Conservation (phyloP, 371 early-diverging fungal genomes). For the Coemansia sp. region DNA sequence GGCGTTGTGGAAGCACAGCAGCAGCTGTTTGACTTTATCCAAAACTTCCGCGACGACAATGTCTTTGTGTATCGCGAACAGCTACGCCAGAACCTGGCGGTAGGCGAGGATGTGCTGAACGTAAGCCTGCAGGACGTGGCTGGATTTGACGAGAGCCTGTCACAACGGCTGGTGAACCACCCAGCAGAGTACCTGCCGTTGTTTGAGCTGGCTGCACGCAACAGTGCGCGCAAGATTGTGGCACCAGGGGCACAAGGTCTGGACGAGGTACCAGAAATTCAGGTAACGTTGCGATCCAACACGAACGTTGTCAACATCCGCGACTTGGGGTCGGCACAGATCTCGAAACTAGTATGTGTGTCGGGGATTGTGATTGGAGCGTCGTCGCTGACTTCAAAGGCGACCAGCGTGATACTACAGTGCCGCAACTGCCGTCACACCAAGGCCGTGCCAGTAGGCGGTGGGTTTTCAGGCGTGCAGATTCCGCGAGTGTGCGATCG, state of each 20-base stretch:
- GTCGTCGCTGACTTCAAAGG: conserved; percentile 84
- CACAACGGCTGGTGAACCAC: conserved; percentile 69
- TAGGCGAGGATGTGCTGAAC: conserved; percentile 74
- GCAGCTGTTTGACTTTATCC: conserved; percentile 69
- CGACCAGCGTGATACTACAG: conserved; percentile 81
- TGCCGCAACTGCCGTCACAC: conserved; percentile 84
- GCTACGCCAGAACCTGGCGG: conserved; percentile 76
- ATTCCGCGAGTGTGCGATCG: conserved; percentile 84
- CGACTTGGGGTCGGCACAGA: conserved; percentile 79
- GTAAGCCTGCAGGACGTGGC: conserved; percentile 84
- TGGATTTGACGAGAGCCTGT: conserved; percentile 76
- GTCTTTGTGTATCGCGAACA: conserved; percentile 87
- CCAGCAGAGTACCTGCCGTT: conserved; percentile 82
- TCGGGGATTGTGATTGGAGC: conserved; percentile 98
- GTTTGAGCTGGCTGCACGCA: conserved; percentile 85
- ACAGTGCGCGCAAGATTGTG: conserved; percentile 66
- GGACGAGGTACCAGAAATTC: conserved; percentile 71
- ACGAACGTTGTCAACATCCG: conserved; percentile 83
- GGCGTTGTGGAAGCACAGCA: conserved; percentile 60
- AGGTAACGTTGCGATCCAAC: conserved; percentile 81
- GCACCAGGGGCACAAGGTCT: conserved; percentile 55
- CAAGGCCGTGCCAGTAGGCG: conserved; percentile 73
- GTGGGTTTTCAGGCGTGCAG: conserved; percentile 81
- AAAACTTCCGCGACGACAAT: conserved; percentile 71
- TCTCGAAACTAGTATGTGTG: conserved; percentile 92